Base-by-base conservation (phyloP, 2,329 filamentous ascomycete genomes). In the Botrytis medusae region DNA sequence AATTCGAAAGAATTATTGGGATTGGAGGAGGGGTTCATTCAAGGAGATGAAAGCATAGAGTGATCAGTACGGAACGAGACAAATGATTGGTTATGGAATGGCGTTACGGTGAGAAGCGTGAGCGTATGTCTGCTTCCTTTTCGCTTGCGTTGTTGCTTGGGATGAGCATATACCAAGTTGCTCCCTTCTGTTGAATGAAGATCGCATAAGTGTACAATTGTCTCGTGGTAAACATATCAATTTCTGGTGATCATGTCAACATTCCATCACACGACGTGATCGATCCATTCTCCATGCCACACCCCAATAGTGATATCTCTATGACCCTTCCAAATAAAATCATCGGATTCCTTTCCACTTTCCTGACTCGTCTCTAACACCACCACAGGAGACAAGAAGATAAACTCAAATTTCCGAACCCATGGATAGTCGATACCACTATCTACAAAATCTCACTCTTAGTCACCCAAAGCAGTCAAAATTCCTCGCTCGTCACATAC, bases 1-100 rank as follows among this genome's bases (percentile, higher is more conserved):
- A 10, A 92, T 99, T 74, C 87, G 96, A 73, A 91, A 90, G 76
- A 95, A 95, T 76, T 99, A 98, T 83, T 99, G 96, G 96, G 91
- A 93, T 79, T 97, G 92, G 84, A 86, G 89, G 80, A 90, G 77
- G 59, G 74, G 34, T 44, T 51, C 63, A 29, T 67, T 80, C 65
- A 77, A 73, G 46, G 46, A 67, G 72, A 54, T 64, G n/a, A 69
- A 72, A 34, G 54, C 20, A 8, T 48, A 44, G 32, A 60, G 54
- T 61, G 48, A 32, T 32, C 37, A 44, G 40, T 7, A 62, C 34
- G 34, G 34, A 7, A 48, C n/a, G 42, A 29, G 14, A 71, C 9
- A 37, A 40, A 63, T 37, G 20, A 32, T 16, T 70, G 44, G 18
- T 62, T 20, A 37, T 70, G n/a, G 40, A 3, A 57, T 18, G 51